Evolutionary conservation across 805 yeast species (phyloP).

Genomic region (Yarrowia porcina): DNA sequence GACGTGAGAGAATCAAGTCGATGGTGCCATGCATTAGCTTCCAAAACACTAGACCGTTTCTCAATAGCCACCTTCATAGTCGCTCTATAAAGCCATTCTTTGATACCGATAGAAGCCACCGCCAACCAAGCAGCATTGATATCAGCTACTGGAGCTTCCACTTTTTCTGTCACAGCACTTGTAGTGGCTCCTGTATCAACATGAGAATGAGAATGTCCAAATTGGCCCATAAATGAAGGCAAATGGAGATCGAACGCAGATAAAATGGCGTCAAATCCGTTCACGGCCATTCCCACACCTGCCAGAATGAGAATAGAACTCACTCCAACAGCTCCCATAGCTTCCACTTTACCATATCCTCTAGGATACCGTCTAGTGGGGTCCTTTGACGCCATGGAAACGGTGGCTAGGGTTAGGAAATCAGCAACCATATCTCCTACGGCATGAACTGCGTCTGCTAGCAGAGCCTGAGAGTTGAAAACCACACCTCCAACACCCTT

Average conservation of each 20-base stretch:
- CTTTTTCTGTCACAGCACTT: neutral
- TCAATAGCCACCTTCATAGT: slow-evolving; percentile 76
- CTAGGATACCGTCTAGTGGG: slow-evolving; percentile 66
- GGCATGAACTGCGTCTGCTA: slow-evolving; percentile 95
- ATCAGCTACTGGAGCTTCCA: slow-evolving; percentile 48
- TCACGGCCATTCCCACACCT: slow-evolving; percentile 88
- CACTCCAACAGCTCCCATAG: slow-evolving; percentile 86
- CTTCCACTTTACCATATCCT: slow-evolving; percentile 91
- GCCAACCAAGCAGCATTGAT: slow-evolving; percentile 97
- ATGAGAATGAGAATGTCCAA: slow-evolving; percentile 45
- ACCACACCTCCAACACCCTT: slow-evolving; percentile 86
- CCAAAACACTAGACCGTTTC: slow-evolving; percentile 80
- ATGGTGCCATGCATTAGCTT: slow-evolving; percentile 99
- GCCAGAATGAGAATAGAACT: slow-evolving; percentile 80
- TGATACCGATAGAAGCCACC: slow-evolving; percentile 76
- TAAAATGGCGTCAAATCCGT: slow-evolving; percentile 63
- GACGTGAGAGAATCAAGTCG: slow-evolving; percentile 92
- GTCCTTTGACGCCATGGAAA: slow-evolving; percentile 62
- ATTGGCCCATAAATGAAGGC: slow-evolving; percentile 47
- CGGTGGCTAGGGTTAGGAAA: slow-evolving; percentile 83
- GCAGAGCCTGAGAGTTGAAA: slow-evolving; percentile 89
- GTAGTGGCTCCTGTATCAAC: neutral
- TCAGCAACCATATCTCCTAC: slow-evolving; percentile 87
- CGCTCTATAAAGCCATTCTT: slow-evolving; percentile 82
- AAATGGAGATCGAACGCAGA: slow-evolving; percentile 45